Evolutionary conservation across 2,329 filamentous ascomycete species (phyloP).

Genomic region (Cercospora zeae-maydis): DNA sequence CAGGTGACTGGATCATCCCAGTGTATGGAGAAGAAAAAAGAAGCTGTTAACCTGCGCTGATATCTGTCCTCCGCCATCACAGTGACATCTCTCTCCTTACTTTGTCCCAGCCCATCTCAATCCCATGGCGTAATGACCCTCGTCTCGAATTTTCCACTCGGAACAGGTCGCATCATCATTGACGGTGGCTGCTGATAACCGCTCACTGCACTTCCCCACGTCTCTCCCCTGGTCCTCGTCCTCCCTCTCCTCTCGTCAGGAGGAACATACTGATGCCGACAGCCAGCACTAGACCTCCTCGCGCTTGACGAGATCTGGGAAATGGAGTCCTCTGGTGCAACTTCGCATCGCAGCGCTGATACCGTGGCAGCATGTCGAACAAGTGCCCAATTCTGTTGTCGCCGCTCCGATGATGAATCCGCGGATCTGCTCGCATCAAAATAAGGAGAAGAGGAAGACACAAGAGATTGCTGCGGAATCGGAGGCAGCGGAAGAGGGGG

Average conservation of each 20-base stretch:
- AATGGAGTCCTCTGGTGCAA: slow-evolving; percentile 4
- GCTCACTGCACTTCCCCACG: background rate
- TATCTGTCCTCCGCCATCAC: too few species aligned
- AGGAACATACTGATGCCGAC: background rate
- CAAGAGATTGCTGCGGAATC: background rate
- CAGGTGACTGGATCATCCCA: slow-evolving; percentile 5
- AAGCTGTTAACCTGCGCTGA: background rate
- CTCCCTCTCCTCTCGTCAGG: slow-evolving; percentile 12
- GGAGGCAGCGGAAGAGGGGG: background rate
- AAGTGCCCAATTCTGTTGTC: background rate
- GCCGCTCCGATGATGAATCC: background rate
- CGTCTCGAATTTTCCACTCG: slow-evolving; percentile 5
- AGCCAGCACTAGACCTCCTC: background rate
- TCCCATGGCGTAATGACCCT: slow-evolving; percentile 6
- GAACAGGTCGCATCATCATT: background rate
- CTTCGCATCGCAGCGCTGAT: background rate
- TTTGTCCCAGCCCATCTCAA: background rate
- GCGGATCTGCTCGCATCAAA: background rate
- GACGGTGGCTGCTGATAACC: background rate
- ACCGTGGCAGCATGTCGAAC: background rate
- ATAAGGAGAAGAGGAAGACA: background rate
- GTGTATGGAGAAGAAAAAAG: background rate
- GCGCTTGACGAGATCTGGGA: slow-evolving; percentile 7
- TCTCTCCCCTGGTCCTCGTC: slow-evolving; percentile 6
- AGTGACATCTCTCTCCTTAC: background rate